Conservation (phyloP, 495 filamentous ascomycete species). For the Daldinia loculata region DNA sequence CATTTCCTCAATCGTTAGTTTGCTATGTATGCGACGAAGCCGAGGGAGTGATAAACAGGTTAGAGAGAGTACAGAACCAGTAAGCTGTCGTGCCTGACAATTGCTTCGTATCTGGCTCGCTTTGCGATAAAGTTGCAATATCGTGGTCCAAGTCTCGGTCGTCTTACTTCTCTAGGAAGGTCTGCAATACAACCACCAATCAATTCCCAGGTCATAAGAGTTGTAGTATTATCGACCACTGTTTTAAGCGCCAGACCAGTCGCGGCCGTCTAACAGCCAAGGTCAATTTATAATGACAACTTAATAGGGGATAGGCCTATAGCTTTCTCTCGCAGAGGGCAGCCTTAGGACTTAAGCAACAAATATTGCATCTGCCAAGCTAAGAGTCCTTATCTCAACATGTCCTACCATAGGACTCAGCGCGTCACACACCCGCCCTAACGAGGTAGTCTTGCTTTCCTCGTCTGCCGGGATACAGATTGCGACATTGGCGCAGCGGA, state of each 20-base stretch:
- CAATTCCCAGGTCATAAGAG: slow-evolving; percentile 7
- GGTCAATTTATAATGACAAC: slow-evolving; percentile 7
- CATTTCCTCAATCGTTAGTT: neutral
- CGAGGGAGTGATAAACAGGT: slow-evolving; percentile 3
- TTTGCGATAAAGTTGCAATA: slow-evolving; percentile 9
- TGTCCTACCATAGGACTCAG: slow-evolving; percentile 8
- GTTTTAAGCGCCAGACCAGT: slow-evolving; percentile 20
- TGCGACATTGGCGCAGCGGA: slow-evolving; percentile 33
- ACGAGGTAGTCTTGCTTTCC: neutral
- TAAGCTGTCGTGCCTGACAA: slow-evolving; percentile 10
- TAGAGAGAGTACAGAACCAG: slow-evolving; percentile 1
- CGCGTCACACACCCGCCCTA: neutral
- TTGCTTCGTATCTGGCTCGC: slow-evolving; percentile 26
- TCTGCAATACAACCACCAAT: slow-evolving; percentile 27
- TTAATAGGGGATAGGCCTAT: neutral
- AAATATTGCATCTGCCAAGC: slow-evolving; percentile 33
- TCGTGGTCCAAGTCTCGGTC: slow-evolving; percentile 26
- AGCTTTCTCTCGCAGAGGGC: neutral
- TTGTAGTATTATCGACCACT: slow-evolving; percentile 21
- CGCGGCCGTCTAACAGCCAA: slow-evolving; percentile 8
- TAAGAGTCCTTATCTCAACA: slow-evolving; percentile 30
- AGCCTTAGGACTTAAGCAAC: slow-evolving; percentile 1
- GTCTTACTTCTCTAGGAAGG: slow-evolving; percentile 47
- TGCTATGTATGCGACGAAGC: slow-evolving; percentile 8
- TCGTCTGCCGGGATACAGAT: slow-evolving; percentile 25